Base-by-base conservation (phyloP, 1,284 basidiomycete species). In the Peniophora sp. region DNA sequence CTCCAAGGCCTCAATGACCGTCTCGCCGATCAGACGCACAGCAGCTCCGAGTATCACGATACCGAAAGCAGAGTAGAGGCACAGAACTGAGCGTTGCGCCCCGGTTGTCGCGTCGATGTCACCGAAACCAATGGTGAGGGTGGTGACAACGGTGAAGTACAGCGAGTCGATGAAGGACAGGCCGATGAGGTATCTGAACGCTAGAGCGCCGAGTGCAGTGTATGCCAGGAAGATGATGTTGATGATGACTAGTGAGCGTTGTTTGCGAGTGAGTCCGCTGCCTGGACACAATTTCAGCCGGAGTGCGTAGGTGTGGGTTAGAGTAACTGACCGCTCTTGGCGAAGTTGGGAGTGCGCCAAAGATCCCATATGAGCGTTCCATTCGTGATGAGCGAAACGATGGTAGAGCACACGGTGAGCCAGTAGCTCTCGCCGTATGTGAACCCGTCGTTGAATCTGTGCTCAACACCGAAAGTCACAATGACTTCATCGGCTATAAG, bases 51-150 rank as follows among this genome's bases (percentile, higher is more conserved):
- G 66, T 52, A 73, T 79, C 52, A 85, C 47, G 47, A 87, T 74
- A n/a, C 83, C 85, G 22, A 81, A 65, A 0, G 72, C 69, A 23
- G 76, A 69, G 54, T 85, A 87, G 48, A 77, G 57, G 58, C 79
- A 80, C 0, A 75, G 69, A 56, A 85, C 85, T 10, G 82, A 57
- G 15, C 78, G 77, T 3, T 76, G 69, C 1, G 70, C 71, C 2
- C 75, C 65, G 1, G 68, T 68, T 5, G 51, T 51, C 0, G 87
- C 84, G 3, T 70, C 64, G 44, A 91, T 82, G 61, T 92, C 89
- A 10, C 90, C 90, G 59, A 92, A 90, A 0, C 89, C 89, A 35
- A 92, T 80, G 2, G 85, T 85, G 62, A 86, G 79, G 48, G 88
- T 81, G 3, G 83, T 76, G 5, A 82, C 80, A 23, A 87, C 70